Evolutionary conservation across 2,329 filamentous ascomycete species (phyloP), one percentile per base, ranked within the genome.

Genomic region (Colletotrichum magnum): DNA sequence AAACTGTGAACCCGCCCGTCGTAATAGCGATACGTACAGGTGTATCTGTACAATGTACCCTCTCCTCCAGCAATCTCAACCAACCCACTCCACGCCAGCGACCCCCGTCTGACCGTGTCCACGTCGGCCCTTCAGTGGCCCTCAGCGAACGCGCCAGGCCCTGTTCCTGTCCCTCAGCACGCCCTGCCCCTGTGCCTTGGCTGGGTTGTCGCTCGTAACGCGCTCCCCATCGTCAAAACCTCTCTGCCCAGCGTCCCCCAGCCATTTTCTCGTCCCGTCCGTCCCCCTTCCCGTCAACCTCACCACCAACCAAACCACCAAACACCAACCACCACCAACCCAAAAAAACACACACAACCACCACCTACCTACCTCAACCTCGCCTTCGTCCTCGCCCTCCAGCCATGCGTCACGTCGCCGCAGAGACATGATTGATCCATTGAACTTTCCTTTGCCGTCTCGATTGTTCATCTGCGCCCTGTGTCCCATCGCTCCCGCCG

Each of bases 391-490:
- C 36, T 53, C 13, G 4, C 13, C 41, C 28, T 47, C 51, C 26
- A 28, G 59, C 41, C 61, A 69, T 69, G 66, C 56, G 41, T 51
- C 36, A 57, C 63, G 36, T 62, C 64, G 64, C 58, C 58, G 50
- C 53, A 66, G 58, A 68, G 64, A 70, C 68, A 61, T 68, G 64
- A 52, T 36, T 52, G 53, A 67, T 41, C 63, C 68, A 68, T 68
- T 68, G 68, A 70, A 52, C 47, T 54, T 48, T 77, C 70, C 74
- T 75, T 41, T 51, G 57, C 28, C 47, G 51, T 75, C 63, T 79
- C 77, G 61, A 69, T 18, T 59, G 60, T 77, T 74, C 71, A 78
- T 69, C 72, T 78, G 77, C 68, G 73, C 74, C 69, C 68, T 72
- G 72, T 78, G 76, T 71, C 74, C 52, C 39, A 47, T 51, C 51